These are phyloP conservation scores for Aspergillus sparsus DNA, from an alignment of 495 filamentous ascomycete species.

Conservation along the genomic window DNA sequence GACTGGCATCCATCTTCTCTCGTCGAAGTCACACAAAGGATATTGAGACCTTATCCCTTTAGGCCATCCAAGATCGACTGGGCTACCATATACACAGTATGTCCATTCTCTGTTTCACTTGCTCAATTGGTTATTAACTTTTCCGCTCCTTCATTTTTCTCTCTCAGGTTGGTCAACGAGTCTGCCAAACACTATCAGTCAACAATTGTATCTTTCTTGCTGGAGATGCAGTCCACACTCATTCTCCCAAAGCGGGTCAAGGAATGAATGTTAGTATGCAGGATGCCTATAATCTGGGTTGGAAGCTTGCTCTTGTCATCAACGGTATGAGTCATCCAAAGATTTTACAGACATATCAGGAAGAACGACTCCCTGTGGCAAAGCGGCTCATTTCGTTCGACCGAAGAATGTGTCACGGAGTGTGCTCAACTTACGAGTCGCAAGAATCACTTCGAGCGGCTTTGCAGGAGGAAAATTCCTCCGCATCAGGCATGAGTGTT, in stretches of 20 bases:
- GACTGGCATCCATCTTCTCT: constrained; percentile 6
- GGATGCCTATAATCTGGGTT: constrained; percentile 67
- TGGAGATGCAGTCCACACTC: constrained; percentile 48
- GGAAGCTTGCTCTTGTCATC: constrained; percentile 65
- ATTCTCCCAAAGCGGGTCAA: constrained; percentile 69
- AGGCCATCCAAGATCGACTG: constrained; percentile 3
- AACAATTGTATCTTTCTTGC: constrained; percentile 52
- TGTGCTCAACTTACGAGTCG: constrained; percentile 21
- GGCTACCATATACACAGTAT: constrained; percentile 18
- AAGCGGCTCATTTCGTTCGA: constrained; percentile 67
- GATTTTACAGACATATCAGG: constrained; percentile 61
- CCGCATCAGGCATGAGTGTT: constrained; percentile 8
- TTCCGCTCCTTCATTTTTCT: too few relatives aligned
- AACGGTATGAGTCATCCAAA: constrained; percentile 48
- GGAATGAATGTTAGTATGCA: constrained; percentile 70
- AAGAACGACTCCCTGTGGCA: constrained; percentile 60
- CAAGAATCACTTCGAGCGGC: neutral
- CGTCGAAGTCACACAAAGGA: constrained; percentile 47
- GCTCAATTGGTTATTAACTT: too few relatives aligned
- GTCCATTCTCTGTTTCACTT: neutral
- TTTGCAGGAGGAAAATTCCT: constrained; percentile 11
- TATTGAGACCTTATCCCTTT: constrained; percentile 55
- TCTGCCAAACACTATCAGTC: constrained; percentile 58
- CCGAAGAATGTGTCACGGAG: constrained; percentile 36
- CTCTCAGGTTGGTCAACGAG: constrained; percentile 60